A percentile compares a stretch with the other conserved stretches of the same genome.
Evolutionary conservation across 805 yeast species (phyloP).

Genomic region (Candida tammaniensis): DNA sequence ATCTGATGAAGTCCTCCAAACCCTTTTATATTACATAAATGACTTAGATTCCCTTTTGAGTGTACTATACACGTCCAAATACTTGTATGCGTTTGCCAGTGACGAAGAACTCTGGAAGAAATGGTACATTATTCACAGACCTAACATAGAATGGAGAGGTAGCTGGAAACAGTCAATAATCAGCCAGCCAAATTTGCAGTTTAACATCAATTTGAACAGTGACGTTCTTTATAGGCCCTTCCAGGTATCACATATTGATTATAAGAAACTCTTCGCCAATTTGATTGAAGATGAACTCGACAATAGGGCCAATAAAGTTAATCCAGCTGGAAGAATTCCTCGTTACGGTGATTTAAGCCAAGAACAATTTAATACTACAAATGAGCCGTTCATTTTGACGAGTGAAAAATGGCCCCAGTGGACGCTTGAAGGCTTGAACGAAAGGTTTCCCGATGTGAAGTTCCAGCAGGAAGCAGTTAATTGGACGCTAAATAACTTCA

Average conservation of each 20-base stretch:
- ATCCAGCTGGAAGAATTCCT: conserved; percentile 43
- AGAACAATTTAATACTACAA: conserved; percentile 45
- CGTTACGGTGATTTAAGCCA: conserved; percentile 51
- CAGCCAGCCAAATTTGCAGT: conserved; percentile 45
- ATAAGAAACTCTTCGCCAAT: conserved; percentile 45
- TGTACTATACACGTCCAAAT: conserved; percentile 59
- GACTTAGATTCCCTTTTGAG: conserved; percentile 46
- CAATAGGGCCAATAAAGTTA: conserved; percentile 22
- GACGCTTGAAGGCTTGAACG: conserved; percentile 48
- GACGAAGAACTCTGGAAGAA: conserved; percentile 84
- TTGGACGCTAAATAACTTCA: conserved; percentile 67
- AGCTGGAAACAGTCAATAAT: conserved; percentile 73
- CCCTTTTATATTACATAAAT: conserved; percentile 40
- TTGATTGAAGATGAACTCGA: conserved; percentile 46
- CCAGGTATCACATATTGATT: conserved; percentile 73
- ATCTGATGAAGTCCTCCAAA: conserved; percentile 61
- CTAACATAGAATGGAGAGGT: conserved; percentile 57
- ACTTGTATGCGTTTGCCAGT: conserved; percentile 67
- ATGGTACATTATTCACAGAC: conserved; percentile 33
- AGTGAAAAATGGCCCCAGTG: conserved; percentile 62
- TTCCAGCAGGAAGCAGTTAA: conserved; percentile 85
- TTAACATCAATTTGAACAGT: conserved; percentile 54
- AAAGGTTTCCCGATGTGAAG: conserved; percentile 53
- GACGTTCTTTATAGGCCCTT: conserved; percentile 81
- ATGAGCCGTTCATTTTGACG: conserved; percentile 64